Evolutionary conservation across 257 asterid genomes (phyloP).

Genomic region (Scutellaria minor): DNA sequence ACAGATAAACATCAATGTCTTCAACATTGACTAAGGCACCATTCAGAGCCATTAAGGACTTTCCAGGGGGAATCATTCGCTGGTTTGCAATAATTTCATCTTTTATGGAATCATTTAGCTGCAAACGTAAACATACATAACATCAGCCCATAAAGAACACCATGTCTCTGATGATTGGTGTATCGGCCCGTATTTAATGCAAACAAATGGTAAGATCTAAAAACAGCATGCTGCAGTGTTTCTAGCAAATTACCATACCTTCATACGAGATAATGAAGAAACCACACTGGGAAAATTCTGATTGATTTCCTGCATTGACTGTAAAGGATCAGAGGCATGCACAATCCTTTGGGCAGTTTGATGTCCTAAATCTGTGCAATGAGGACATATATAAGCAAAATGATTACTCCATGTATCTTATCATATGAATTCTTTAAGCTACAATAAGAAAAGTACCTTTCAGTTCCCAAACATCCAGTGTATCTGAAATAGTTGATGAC

Average conservation of each 20-base stretch:
- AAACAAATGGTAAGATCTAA: conserved; percentile 19
- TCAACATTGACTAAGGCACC: conserved; percentile 96
- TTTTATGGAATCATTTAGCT: conserved; percentile 93
- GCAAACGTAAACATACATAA: conserved; percentile 44
- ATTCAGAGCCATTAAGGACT: conserved; percentile 95
- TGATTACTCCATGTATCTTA: conserved; percentile 6
- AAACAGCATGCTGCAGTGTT: conserved; percentile 25
- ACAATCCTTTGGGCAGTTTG: conserved; percentile 98
- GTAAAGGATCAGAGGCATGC: conserved; percentile 97
- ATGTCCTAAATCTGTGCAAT: conserved; percentile 84
- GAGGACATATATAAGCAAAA: conserved; percentile 31
- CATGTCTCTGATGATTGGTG: conserved; percentile 20
- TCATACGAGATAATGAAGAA: conserved; percentile 93
- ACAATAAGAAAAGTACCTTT: conserved; percentile 62
- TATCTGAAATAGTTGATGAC: conserved; percentile 89
- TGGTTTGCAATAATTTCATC: conserved; percentile 92
- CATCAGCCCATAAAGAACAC: conserved; percentile 37
- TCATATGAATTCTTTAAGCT: conserved; percentile 22
- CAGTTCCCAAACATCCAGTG: conserved; percentile 93
- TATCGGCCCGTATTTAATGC: conserved; percentile 31
- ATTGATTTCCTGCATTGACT: conserved; percentile 91
- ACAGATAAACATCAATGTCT: conserved; percentile 94
- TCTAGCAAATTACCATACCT: conserved; percentile 57
- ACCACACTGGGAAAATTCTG: conserved; percentile 95
- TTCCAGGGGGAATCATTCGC: conserved; percentile 98